Evolutionary conservation across 2,329 filamentous ascomycete genomes (phyloP).

Genomic region (Penicillium sp.): DNA sequence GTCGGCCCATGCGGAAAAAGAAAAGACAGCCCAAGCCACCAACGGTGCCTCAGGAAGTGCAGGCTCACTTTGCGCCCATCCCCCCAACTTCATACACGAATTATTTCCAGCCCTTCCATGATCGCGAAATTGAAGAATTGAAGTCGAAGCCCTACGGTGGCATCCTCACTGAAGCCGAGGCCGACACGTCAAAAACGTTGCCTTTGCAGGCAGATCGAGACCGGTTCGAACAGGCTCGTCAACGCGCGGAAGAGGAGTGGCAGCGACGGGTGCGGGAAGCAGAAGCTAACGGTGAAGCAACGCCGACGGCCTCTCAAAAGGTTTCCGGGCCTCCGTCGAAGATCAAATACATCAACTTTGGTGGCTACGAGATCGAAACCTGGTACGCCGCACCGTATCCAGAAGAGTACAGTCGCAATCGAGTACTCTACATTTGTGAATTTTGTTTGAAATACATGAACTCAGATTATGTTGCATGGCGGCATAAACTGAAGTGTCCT

Average conservation of each 20-base stretch:
- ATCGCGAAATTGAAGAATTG: conserved; percentile 79
- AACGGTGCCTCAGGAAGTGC: conserved; percentile 37
- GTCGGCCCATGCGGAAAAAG: conserved; percentile 54
- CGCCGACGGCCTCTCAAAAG: conserved; percentile 64
- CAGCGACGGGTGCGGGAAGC: conserved; percentile 58
- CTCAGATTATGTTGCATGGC: conserved; percentile 95
- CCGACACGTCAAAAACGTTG: conserved; percentile 83
- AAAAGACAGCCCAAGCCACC: conserved; percentile 39
- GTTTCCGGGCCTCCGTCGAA: conserved; percentile 82
- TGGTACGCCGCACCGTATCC: conserved; percentile 99
- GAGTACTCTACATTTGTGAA: conserved; percentile 97
- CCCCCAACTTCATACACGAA: conserved; percentile 61
- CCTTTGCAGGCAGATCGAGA: conserved; percentile 74
- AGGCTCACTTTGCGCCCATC: conserved; percentile 56
- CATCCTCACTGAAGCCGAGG: conserved; percentile 80
- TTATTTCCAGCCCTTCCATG: conserved; percentile 81
- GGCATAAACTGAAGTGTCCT: conserved; percentile 93
- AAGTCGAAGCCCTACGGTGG: conserved; percentile 95
- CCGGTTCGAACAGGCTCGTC: conserved; percentile 81
- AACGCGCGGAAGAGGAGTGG: conserved; percentile 90
- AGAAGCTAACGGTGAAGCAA: conserved; percentile 59
- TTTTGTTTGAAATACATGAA: conserved; percentile 99
- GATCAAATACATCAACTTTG: conserved; percentile 98
- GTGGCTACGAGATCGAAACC: conserved; percentile 94
- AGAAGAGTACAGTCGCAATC: conserved; percentile 95